Percentiles rank a stretch among this genome's conserved stretches.
phyloP scores from a whole-genome alignment of 2,329 filamentous ascomycete species.

The Colletotrichum salicis region DNA sequence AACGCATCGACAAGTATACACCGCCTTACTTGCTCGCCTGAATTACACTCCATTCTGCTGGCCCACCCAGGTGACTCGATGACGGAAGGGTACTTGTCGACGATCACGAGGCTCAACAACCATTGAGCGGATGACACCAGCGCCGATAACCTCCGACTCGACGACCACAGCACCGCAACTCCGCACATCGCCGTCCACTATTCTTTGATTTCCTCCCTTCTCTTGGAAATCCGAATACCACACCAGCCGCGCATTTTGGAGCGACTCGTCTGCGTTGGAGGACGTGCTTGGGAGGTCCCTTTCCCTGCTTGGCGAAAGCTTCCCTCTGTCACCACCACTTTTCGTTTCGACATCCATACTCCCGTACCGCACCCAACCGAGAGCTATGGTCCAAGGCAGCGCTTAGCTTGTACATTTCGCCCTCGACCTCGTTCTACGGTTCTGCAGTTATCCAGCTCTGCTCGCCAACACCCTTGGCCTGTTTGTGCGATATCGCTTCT shows the following conservation, averaged over 20 bases:
- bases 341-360: neutral
- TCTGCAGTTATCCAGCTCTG: neutral
- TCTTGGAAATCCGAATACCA: neutral
- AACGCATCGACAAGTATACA: slow-evolving; percentile 1
- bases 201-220: neutral
- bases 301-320: neutral
- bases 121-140: slow-evolving; percentile 33
- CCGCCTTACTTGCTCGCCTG: neutral
- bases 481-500: slow-evolving; percentile 9
- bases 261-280: neutral
- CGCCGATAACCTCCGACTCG: slow-evolving; percentile 18
- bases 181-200: neutral
- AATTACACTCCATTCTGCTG: neutral
- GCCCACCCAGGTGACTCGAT: slow-evolving; percentile 31
- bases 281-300: neutral
- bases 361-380: slow-evolving; percentile 9
- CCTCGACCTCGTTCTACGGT: slow-evolving; percentile 16
- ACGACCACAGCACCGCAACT: slow-evolving; percentile 7
- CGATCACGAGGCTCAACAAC: slow-evolving; percentile 31
- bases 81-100: slow-evolving; percentile 31
- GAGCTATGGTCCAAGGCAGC: slow-evolving; percentile 32
- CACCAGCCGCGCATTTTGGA: neutral
- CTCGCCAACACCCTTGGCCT: neutral
- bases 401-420: slow-evolving; percentile 21
- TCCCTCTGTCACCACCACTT: neutral